A percentile compares a stretch with the other conserved stretches of the same genome.
Evolutionary conservation across 345 rosid genomes (phyloP).

Genomic region (Anastatica hierochuntica): DNA sequence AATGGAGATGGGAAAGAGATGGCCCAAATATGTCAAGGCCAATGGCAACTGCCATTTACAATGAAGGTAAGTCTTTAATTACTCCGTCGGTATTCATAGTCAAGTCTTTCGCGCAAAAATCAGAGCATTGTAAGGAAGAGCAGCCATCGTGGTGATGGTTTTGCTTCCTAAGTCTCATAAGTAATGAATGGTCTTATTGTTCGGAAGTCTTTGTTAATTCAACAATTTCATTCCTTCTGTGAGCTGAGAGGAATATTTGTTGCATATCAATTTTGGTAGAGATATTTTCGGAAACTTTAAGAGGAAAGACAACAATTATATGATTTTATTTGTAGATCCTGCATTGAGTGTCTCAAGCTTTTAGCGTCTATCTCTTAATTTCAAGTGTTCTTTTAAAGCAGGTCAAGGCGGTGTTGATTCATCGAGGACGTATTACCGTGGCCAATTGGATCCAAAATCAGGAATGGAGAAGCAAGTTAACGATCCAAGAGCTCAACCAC

Average conservation of each 20-base stretch:
- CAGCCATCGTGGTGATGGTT: too few species aligned
- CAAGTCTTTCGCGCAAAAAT: too few species aligned
- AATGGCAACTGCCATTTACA: constrained; percentile 37
- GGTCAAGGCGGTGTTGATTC: constrained; percentile 64
- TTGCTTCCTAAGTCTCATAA: too few species aligned
- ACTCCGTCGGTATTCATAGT: neutral
- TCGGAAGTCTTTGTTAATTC: neutral
- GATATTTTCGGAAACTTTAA: too few species aligned
- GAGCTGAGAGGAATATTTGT: neutral
- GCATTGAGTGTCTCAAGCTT: neutral
- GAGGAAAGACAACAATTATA: too few species aligned
- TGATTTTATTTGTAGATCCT: neutral
- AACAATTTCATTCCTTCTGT: neutral
- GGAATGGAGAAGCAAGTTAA: constrained; percentile 41
- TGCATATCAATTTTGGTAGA: too few species aligned
- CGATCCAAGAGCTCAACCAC: constrained; percentile 46
- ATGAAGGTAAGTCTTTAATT: constrained; percentile 39
- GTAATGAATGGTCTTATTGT: too few species aligned
- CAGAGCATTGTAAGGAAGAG: neutral
- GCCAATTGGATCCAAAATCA: constrained; percentile 42
- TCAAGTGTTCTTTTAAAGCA: constrained; percentile 25
- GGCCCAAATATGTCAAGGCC: constrained; percentile 52
- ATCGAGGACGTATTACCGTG: constrained; percentile 52
- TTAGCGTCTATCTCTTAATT: constrained; percentile 1
- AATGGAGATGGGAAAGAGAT: constrained; percentile 75